Base-by-base conservation (phyloP, 2,329 filamentous ascomycete species). In the Cryphonectria radicalis region DNA sequence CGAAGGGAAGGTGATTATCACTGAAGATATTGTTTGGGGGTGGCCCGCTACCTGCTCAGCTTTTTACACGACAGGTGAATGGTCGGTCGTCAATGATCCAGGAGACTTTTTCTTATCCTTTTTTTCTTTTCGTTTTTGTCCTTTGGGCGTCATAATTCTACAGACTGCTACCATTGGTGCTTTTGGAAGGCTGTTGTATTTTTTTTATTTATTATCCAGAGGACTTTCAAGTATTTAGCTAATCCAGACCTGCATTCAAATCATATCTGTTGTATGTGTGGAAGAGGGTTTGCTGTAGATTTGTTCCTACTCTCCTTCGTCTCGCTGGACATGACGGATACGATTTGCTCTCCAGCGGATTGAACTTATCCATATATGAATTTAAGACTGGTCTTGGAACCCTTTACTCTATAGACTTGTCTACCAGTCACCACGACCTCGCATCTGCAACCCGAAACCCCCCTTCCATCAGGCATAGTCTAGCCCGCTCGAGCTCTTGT, bases 401-500 rank as follows among this genome's bases (percentile, higher is more conserved):
- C 37, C 37, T 40, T 62, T 40, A 32, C 28, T 62, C 55, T 32
- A 22, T 40, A 37, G 35, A 22, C 25, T 42, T 19, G 59, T 63
- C 10, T 37, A 10, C 32, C 6, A 35, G 17, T 62, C 4, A 22
- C 32, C 32, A 35, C 59, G 35, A 40, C 32, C 57, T 17, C 13
- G 32, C 35, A 25, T 2, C 19, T 25, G 19, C 37, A 35, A 35
- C n/a, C 60, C n/a, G 7, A 40, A 13, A 40, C 2, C 10, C 10
- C 37, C 1, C 37, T 40, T 25, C 22, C 11, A 28, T 63, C 42
- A 68, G 6, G 76, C 84, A 73, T 86, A 85, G 77, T 87, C 85
- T 32, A 82, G 78, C 1, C 85, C 84, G 19, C 84, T 82, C 70
- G 85, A 86, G 74, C 85, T 87, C 77, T 82, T 82, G 75, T 82